Evolutionary conservation across 179 eudicot species (phyloP).

Genomic region (Kewa caespitosa): DNA sequence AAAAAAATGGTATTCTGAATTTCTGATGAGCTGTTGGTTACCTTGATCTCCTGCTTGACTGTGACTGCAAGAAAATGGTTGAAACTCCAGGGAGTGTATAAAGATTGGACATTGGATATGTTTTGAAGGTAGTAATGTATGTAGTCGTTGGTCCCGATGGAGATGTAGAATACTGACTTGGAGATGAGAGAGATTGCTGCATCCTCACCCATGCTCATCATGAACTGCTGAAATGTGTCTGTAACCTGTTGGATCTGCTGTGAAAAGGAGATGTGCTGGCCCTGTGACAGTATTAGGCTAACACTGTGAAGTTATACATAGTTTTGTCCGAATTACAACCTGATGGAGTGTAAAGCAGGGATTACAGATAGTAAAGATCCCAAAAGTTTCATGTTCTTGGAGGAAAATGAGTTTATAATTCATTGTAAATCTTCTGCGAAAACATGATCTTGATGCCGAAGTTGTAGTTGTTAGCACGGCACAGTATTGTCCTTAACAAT

Average conservation of each 20-base stretch:
- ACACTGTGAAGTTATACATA: background rate
- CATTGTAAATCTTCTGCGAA: too few species aligned
- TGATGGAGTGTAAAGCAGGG: too few species aligned
- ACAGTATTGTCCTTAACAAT: too few species aligned
- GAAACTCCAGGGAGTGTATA: slow-evolving; percentile 70
- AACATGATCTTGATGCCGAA: too few species aligned
- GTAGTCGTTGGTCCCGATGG: slow-evolving; percentile 84
- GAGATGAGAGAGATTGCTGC: slow-evolving; percentile 55
- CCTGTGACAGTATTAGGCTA: slow-evolving; percentile 35
- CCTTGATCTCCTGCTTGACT: slow-evolving; percentile 69
- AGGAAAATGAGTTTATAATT: too few species aligned
- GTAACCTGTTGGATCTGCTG: slow-evolving; percentile 81
- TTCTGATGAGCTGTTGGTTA: background rate
- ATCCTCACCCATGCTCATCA: slow-evolving; percentile 64
- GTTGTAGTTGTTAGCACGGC: too few species aligned
- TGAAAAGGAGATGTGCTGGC: slow-evolving; percentile 70
- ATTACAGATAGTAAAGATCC: too few species aligned
- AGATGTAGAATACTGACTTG: slow-evolving; percentile 68
- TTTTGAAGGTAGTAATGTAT: slow-evolving; percentile 86
- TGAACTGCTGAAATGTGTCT: slow-evolving; percentile 77
- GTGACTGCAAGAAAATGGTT: slow-evolving; percentile 57
- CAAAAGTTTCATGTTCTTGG: too few species aligned
- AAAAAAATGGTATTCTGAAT: background rate
- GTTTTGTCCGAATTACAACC: too few species aligned
- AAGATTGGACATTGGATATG: slow-evolving; percentile 63